These are phyloP conservation scores for Vanrija sp. DNA, from an alignment of 1,284 basidiomycete genomes.

Conservation along the genomic window DNA sequence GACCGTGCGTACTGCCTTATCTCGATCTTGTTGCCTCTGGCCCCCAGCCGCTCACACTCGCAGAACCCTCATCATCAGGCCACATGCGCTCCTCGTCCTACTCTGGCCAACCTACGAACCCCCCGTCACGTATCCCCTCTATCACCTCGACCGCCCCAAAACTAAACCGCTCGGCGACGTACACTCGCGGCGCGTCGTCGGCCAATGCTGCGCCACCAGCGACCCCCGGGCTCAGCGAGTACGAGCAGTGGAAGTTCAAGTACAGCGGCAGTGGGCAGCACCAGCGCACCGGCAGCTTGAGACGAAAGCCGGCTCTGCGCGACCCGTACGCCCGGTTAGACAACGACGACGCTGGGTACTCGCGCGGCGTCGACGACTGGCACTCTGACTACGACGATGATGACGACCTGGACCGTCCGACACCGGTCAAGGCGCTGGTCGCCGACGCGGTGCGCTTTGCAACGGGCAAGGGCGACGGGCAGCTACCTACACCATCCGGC, in stretches of 20 bases:
- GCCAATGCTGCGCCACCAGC: conserved; percentile 2
- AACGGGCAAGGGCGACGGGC: conserved; percentile 11
- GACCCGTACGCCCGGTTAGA: conserved; percentile 1
- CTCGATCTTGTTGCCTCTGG: no score
- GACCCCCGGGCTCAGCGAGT: neutral
- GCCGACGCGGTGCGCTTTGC: conserved; percentile 14
- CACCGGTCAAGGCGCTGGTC: conserved; percentile 10
- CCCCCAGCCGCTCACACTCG: neutral
- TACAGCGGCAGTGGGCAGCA: neutral
- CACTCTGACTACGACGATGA: conserved; percentile 20
- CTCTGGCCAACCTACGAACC: conserved; percentile 4
- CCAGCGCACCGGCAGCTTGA: conserved; percentile 1
- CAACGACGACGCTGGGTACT: conserved; percentile 19
- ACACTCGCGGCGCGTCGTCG: neutral
- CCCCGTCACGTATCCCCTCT: conserved; percentile 5
- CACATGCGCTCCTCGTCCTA: conserved; percentile 18
- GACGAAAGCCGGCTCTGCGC: neutral
- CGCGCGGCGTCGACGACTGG: conserved; percentile 19
- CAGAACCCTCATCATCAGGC: neutral
- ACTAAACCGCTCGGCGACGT: conserved; percentile 15
- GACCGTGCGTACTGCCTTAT: conserved; percentile 5
- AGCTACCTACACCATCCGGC: neutral
- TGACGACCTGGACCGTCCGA: conserved; percentile 8
- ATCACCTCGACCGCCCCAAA: conserved; percentile 5
- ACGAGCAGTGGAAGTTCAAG: conserved; percentile 12